phyloP scores from a whole-genome alignment of 2,329 filamentous ascomycete species.

The Aspergillus pseudoglaucus region DNA sequence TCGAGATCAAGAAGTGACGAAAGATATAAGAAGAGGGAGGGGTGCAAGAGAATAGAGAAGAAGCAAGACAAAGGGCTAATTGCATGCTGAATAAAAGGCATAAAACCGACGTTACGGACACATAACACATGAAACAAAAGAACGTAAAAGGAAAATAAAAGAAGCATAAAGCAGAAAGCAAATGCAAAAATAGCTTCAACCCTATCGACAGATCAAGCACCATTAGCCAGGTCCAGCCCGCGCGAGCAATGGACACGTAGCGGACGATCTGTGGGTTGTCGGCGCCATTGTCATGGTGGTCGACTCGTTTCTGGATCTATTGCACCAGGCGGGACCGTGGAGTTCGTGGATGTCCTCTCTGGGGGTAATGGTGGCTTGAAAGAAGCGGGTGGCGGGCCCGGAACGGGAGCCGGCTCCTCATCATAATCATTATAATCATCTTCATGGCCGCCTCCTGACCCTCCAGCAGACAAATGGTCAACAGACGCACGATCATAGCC shows the following conservation, averaged over 20 bases:
- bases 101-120: no score
- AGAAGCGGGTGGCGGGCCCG: slow-evolving; percentile 45
- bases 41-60: neutral
- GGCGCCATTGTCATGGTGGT: slow-evolving; percentile 23
- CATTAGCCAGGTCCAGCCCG: neutral
- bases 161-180: neutral
- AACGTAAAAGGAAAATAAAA: neutral
- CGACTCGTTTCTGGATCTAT: slow-evolving; percentile 24
- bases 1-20: neutral
- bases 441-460: slow-evolving; percentile 37
- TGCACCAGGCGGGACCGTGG: slow-evolving; percentile 15
- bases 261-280: neutral
- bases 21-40: slow-evolving; percentile 4
- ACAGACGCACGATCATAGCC: slow-evolving; percentile 35
- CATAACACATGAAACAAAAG: neutral
- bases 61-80: neutral
- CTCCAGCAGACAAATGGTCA: slow-evolving; percentile 33
- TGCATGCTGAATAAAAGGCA: neutral
- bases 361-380: slow-evolving; percentile 62
- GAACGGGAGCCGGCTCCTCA: slow-evolving; percentile 39
- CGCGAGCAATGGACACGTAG: neutral
- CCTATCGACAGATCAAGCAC: neutral
- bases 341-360: slow-evolving; percentile 37
- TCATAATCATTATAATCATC: slow-evolving; percentile 49
- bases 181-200: neutral